These are phyloP conservation scores for Coemansia nantahalensis DNA, from an alignment of 192 early-diverging fungal genomes.

Conservation along the genomic window DNA sequence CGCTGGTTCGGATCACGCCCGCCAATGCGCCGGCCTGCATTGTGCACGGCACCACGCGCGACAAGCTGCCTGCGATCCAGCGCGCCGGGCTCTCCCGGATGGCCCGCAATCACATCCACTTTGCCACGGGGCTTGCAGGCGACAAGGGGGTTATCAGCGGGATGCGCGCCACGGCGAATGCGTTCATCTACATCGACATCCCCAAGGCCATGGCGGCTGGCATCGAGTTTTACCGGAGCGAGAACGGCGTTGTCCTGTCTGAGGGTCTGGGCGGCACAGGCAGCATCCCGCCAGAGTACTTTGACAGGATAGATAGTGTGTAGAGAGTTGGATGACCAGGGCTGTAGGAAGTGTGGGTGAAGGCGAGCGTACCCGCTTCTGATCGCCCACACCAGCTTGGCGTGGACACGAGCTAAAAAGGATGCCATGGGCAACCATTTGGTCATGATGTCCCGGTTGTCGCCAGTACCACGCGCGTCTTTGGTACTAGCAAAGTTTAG, in stretches of 20 bases:
- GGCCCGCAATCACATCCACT: constrained; percentile 89
- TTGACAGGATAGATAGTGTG: constrained; percentile 63
- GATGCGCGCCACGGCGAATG: constrained; percentile 66
- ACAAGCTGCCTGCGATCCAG: constrained; percentile 37
- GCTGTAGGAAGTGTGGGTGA: too few relatives aligned
- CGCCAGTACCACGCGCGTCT: too few relatives aligned
- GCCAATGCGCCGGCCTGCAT: constrained; percentile 26
- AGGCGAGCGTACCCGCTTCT: too few relatives aligned
- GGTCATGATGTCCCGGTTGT: too few relatives aligned
- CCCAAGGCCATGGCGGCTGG: constrained; percentile 68
- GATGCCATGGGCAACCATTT: too few relatives aligned
- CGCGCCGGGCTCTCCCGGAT: constrained; percentile 68
- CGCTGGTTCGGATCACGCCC: constrained; percentile 26
- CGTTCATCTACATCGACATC: constrained; percentile 81
- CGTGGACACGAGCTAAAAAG: too few relatives aligned
- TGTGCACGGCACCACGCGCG: constrained; percentile 31
- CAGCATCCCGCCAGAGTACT: constrained; percentile 63
- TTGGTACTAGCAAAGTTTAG: too few relatives aligned
- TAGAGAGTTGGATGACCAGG: too few relatives aligned
- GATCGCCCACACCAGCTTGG: too few relatives aligned
- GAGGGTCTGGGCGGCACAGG: constrained; percentile 63
- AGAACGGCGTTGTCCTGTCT: constrained; percentile 79
- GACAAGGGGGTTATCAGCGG: constrained; percentile 71
- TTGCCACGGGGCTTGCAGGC: constrained; percentile 67
- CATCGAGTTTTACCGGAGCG: constrained; percentile 71